Percentiles rank a stretch among this genome's conserved stretches.
These are phyloP conservation scores for Paramecium biaurelia DNA, from an alignment of 73 alveolate species.

Conservation along the genomic window DNA sequence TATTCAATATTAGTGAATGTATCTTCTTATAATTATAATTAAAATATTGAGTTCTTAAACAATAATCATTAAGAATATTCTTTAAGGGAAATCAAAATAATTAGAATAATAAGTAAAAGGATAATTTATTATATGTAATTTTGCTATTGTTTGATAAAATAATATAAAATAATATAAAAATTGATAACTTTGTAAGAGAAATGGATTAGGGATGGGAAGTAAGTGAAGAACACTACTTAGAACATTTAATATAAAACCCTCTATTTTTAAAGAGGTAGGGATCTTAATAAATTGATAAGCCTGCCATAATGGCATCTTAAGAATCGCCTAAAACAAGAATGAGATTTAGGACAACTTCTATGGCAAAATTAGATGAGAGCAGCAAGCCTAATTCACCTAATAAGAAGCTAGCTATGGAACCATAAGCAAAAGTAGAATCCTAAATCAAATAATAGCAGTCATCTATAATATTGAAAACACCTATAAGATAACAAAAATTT, in stretches of 20 bases:
- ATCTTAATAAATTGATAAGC: background rate
- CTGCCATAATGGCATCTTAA: background rate
- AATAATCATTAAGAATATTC: background rate
- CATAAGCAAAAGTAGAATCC: background rate
- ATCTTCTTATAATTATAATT: background rate
- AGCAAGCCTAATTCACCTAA: conserved; percentile 12
- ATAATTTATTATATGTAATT: background rate
- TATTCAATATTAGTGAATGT: background rate
- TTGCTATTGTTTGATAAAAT: background rate
- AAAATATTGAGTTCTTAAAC: background rate
- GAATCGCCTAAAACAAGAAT: background rate
- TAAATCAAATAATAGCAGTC: background rate
- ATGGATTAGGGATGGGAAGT: conserved; percentile 51
- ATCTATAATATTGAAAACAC: background rate
- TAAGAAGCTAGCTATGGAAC: background rate
- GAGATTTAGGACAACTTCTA: conserved; percentile 39
- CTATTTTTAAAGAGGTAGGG: background rate
- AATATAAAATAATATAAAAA: background rate
- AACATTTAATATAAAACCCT: background rate
- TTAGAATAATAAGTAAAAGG: no score
- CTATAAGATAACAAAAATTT: background rate
- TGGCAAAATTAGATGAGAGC: background rate
- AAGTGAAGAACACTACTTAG: conserved; percentile 26
- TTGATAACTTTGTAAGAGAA: background rate
- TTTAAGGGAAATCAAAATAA: no score